Conservation (phyloP, 2,329 filamentous ascomycete genomes). For the Apiospora koreana region DNA sequence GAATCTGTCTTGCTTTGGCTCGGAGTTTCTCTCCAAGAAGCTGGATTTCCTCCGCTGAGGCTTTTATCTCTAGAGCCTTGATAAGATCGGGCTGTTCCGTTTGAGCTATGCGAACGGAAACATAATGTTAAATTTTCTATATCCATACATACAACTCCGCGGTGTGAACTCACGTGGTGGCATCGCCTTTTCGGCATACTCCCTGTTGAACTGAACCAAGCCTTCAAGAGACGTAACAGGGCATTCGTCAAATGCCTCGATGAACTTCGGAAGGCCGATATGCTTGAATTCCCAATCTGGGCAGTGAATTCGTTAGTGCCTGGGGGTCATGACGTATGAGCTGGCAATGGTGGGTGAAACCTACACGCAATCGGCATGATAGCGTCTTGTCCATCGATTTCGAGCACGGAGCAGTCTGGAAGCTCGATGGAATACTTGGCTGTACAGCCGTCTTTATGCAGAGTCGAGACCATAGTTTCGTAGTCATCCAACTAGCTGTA, state of each 20-base stretch:
- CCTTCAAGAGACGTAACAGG: neutral
- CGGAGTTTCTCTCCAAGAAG: neutral
- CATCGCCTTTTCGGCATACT: constrained; percentile 8
- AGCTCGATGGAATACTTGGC: constrained; percentile 8
- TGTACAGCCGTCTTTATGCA: neutral
- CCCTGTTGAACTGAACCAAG: constrained; percentile 11
- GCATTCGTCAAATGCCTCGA: neutral
- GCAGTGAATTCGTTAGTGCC: neutral
- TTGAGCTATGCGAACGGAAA: neutral
- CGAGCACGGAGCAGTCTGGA: neutral
- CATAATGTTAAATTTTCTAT: neutral
- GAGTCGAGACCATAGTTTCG: neutral
- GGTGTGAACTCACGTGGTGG: constrained; percentile 6
- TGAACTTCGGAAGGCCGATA: constrained; percentile 10
- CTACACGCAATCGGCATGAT: constrained; percentile 16
- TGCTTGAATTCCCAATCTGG: constrained; percentile 14
- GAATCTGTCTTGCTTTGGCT: neutral
- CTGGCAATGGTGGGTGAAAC: neutral
- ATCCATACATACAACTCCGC: neutral
- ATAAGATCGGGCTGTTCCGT: constrained; percentile 10
- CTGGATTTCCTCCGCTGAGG: constrained; percentile 2
- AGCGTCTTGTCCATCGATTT: constrained; percentile 7
- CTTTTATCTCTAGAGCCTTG: neutral
- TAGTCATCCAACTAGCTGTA: too few relatives aligned
- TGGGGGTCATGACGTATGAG: too few relatives aligned